Base-by-base conservation (phyloP, 208 protist species). In the Leishmania mexicana region DNA sequence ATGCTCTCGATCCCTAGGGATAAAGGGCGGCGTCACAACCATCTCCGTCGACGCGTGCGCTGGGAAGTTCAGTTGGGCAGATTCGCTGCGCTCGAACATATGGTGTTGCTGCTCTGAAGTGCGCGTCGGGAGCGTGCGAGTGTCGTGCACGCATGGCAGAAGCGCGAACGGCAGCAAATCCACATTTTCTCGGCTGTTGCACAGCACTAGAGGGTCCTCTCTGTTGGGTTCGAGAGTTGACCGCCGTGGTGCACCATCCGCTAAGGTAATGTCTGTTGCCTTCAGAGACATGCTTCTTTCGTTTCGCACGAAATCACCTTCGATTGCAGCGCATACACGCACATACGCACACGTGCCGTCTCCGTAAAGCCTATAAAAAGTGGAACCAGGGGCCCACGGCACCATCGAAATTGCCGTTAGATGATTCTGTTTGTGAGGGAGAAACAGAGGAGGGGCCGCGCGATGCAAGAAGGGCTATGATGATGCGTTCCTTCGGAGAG, bases 1-100 rank as follows among this genome's bases (percentile, higher is more conserved):
- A 74, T 90, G 87, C 54, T 88, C 71, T 5, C 85, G 81, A 5
- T 77, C 67, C 24, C 79, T 88, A 38, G 87, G 87, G 28, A 87
- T 65, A 47, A 87, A 88, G 8, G 87, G 84, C 40, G 87, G 84
- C 21, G 81, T 80, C 31, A 78, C 78, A 17, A 83, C 75, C 58
- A 58, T 83, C 64, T 81, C 74, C 2, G 73, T 51, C 31, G 73
- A 72, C 7, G 82, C 75, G 71, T 49, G 35, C 47, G 28, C 11
- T 53, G 10, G 28, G 65, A 49, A 40, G 28, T 57, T 10, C 13
- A 75, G 28, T 28, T 6, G 76, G n/a, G 2, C 35, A 0, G 28
- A 58, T 28, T 73, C 62, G 38, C 45, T 31, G 49, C 64, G 73
- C 40, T 42, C 45, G 47, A 35, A 40, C 15, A 64, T n/a, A 28